Base-by-base conservation (phyloP, 805 yeast species). In the Isabelozyma gotoi region DNA sequence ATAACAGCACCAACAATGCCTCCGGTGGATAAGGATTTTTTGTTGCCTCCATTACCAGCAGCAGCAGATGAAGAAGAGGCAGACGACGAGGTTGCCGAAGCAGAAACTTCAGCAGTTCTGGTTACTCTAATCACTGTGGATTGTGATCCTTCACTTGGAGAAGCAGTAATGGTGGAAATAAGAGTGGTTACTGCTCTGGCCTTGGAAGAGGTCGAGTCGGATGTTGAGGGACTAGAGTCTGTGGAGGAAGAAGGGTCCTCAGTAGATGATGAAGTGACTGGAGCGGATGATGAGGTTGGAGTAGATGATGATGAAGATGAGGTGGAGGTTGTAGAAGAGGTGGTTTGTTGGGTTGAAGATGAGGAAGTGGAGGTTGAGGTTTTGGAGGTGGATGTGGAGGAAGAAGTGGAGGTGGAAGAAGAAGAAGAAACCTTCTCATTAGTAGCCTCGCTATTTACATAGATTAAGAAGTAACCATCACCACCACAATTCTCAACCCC, bases 1-100 rank as follows among this genome's bases (percentile, higher is more conserved):
- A 71, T 64, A 2, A 68, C 74, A 2, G 65, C 65, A 7, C 77
- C 77, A 3, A 68, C 76, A 39, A 71, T 70, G 19, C 64, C 66
- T 10, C 76, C 76, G 2, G 64, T 62, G 2, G 72, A 63, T n/a
- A 68, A 44, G 8, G 58, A 47, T 39, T 49, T 49, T 14, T 36
- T 40, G 19, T 41, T 32, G 7, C 29, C 31, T 14, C 38, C 17
- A 14, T 34, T 18, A 42, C 42, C 21, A 41, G 40, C 10, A 56
- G 50, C 18, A 3, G 60, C 44, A 1, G 53, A 49, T 3, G 63
- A 47, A 16, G 65, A 40, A 5, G 60, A 47, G 4, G 56, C 38
- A 14, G 61, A 35, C 1, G 58, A 42, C 4, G 53, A 35, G 14
- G 50, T 39, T n/a, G 56, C 42, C 2, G 55, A 35, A 2, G 40